Evolutionary conservation across 2,329 filamentous ascomycete genomes (phyloP).

Genomic region (Tolypocladium ovalisporum): DNA sequence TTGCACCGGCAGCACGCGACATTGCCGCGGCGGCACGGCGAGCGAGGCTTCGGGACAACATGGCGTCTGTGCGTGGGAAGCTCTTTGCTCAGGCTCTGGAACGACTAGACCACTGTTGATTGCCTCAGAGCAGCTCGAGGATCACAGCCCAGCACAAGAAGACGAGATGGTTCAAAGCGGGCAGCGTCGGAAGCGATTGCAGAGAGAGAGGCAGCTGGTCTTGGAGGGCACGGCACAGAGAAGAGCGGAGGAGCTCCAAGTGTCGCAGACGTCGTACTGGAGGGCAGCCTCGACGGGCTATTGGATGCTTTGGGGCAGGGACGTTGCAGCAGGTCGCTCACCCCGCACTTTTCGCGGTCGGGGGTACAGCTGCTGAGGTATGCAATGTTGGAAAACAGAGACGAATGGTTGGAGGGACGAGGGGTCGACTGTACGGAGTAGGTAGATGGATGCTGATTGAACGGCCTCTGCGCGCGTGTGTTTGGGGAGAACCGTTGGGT

Average conservation of each 20-base stretch:
- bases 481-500: background rate
- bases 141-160: background rate
- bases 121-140: background rate
- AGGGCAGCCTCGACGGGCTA: slow-evolving; percentile 18
- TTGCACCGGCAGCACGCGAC: slow-evolving; percentile 36
- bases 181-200: background rate
- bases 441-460: slow-evolving; percentile 5
- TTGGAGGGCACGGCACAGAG: background rate
- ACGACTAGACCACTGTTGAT: background rate
- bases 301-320: slow-evolving; percentile 12
- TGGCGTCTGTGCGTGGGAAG: slow-evolving; percentile 12
- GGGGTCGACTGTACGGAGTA: slow-evolving; percentile 1
- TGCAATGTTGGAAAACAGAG: background rate
- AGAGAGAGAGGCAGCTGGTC: background rate
- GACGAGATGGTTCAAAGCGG: background rate
- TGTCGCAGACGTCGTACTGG: slow-evolving; percentile 9
- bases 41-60: slow-evolving; percentile 41
- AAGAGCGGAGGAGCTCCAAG: background rate
- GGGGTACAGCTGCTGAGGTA: background rate
- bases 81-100: background rate
- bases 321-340: slow-evolving; percentile 9
- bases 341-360: slow-evolving; percentile 11
- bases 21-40: slow-evolving; percentile 30
- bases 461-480: background rate
- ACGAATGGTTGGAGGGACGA: background rate